Conservation (phyloP, 192 early-diverging fungal genomes). For the Gryganskiella cystojenkinii region DNA sequence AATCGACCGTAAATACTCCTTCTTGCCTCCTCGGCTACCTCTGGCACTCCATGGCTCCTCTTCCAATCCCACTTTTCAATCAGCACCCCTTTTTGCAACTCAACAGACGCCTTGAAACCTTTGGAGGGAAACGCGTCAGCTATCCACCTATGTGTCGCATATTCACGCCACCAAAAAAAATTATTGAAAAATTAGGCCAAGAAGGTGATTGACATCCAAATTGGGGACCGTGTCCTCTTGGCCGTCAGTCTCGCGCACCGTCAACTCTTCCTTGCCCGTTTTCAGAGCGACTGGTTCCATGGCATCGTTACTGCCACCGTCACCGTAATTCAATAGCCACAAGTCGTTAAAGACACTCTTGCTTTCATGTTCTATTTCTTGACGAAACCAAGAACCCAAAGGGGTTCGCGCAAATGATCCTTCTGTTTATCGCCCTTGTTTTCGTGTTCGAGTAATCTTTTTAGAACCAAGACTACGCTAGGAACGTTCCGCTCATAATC, state of each 20-base stretch:
- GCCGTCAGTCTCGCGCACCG: slow-evolving; percentile 21
- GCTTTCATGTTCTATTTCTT: not conserved
- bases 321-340: slow-evolving; percentile 12
- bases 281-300: slow-evolving; percentile 24
- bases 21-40: too few relatives aligned
- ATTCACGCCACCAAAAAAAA: too few relatives aligned
- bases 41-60: too few relatives aligned
- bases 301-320: not conserved
- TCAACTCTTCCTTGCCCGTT: slow-evolving; percentile 17
- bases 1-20: slow-evolving; percentile 19
- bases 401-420: not conserved
- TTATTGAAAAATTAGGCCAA: slow-evolving; percentile 5
- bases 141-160: too few relatives aligned
- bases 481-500: slow-evolving; percentile 21
- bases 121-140: too few relatives aligned
- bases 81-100: too few relatives aligned
- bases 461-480: slow-evolving; percentile 25
- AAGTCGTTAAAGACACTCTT: not conserved
- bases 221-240: slow-evolving; percentile 24
- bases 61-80: too few relatives aligned
- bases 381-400: not conserved
- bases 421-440: not conserved
- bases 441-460: too few relatives aligned
- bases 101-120: too few relatives aligned
- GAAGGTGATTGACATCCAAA: slow-evolving; percentile 8